Evolutionary conservation across 148 eudicot species (phyloP).

Genomic region (Rhododendron kiyosumense): DNA sequence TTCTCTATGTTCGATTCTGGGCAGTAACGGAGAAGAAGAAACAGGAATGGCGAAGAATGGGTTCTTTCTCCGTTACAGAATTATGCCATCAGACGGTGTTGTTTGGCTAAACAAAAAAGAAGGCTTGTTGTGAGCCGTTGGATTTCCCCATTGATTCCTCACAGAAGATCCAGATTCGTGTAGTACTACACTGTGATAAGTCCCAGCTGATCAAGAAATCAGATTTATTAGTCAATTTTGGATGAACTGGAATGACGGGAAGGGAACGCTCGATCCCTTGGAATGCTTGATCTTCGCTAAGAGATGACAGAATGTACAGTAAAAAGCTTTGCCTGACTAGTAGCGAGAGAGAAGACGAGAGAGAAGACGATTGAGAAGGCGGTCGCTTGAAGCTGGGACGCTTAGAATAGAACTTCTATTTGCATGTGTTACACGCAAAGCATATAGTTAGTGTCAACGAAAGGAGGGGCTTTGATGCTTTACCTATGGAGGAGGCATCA

Average conservation of each 20-base stretch:
- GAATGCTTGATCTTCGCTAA: neutral
- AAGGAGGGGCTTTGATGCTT: neutral
- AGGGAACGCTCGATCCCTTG: neutral
- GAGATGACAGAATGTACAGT: neutral
- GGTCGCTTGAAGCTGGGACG: neutral
- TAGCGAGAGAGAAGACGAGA: neutral
- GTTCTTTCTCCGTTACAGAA: too few relatives aligned
- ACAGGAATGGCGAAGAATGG: too few relatives aligned
- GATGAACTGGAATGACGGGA: neutral
- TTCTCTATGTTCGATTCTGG: too few relatives aligned
- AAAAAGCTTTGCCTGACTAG: neutral
- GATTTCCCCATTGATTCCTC: too few relatives aligned
- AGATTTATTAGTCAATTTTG: neutral
- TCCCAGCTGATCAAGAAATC: neutral
- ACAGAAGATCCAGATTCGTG: too few relatives aligned
- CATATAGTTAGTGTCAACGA: neutral
- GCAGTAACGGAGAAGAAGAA: too few relatives aligned
- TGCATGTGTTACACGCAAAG: neutral
- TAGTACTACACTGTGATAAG: conserved; percentile 1
- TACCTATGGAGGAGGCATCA: neutral
- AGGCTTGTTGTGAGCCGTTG: too few relatives aligned
- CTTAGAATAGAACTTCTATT: neutral
- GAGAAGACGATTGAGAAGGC: neutral
- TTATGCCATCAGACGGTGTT: too few relatives aligned
- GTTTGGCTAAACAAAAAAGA: too few relatives aligned